Conservation (phyloP, 106 monocot species). For the Phalaenopsis equestris region DNA sequence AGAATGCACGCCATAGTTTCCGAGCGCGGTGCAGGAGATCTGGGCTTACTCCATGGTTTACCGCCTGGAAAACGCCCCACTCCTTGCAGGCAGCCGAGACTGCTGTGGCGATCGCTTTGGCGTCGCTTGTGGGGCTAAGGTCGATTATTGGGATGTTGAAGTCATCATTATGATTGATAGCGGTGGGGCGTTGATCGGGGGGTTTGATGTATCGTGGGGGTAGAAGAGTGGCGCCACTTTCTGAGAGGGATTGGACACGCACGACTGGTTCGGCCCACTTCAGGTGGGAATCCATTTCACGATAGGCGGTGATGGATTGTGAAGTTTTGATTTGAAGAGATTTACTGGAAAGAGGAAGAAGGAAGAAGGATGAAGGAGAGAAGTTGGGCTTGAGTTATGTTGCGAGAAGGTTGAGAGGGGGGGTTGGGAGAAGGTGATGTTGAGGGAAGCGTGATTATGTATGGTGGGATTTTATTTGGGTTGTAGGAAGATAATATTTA, state of each 20-base stretch:
- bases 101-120: not conserved
- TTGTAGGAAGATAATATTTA: too few species aligned
- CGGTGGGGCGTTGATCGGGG: conserved; percentile 24
- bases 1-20: conserved; percentile 28
- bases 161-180: not conserved
- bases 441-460: too few species aligned
- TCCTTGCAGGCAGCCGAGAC: conserved; percentile 36
- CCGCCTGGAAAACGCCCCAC: conserved; percentile 40
- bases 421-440: too few species aligned
- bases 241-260: conserved; percentile 52
- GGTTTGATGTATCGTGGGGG: conserved; percentile 58
- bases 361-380: not conserved
- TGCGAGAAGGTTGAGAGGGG: too few species aligned
- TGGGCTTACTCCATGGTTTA: conserved; percentile 26
- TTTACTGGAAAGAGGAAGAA: not conserved
- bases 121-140: conserved; percentile 2
- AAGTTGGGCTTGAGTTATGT: not conserved
- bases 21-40: conserved; percentile 11
- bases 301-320: not conserved
- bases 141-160: conserved; percentile 45
- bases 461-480: too few species aligned
- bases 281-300: not conserved
- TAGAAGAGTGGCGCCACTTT: conserved; percentile 23
- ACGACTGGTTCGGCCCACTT: conserved; percentile 61
- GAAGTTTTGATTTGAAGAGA: not conserved